Conservation (phyloP, 345 rosid genomes). For the Ceriops decandra region DNA sequence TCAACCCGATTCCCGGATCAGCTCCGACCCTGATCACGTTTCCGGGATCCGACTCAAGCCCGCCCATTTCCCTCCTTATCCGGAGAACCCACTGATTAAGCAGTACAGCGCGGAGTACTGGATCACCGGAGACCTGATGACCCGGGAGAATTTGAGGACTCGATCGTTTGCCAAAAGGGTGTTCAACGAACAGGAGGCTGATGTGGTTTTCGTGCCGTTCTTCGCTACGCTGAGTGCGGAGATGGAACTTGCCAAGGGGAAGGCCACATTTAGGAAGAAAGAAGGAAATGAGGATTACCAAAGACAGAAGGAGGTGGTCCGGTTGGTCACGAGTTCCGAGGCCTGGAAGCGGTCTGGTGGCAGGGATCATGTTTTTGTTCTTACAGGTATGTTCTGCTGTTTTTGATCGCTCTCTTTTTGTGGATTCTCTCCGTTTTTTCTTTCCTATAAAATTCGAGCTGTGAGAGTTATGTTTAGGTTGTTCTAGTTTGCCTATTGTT, state of each 20-base stretch:
- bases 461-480: too few species aligned
- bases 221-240: conserved; percentile 86
- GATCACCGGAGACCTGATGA: conserved; percentile 85
- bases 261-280: conserved; percentile 63
- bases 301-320: conserved; percentile 68
- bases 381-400: conserved; percentile 49
- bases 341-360: conserved; percentile 86
- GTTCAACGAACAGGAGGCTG: conserved; percentile 47
- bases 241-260: conserved; percentile 77
- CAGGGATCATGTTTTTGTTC: conserved; percentile 88
- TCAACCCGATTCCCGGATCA: conserved; percentile 60
- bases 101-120: conserved; percentile 99
- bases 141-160: conserved; percentile 41
- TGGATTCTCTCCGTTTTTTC: background rate
- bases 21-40: conserved; percentile 68
- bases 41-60: conserved; percentile 11
- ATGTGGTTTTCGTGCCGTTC: conserved; percentile 85
- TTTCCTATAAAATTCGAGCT: too few species aligned
- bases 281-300: conserved; percentile 66
- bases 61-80: conserved; percentile 49
- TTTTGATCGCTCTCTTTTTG: background rate
- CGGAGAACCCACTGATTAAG: conserved; percentile 81
- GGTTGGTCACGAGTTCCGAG: conserved; percentile 51
- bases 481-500: too few species aligned
- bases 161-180: conserved; percentile 68